Evolutionary conservation across 2,329 filamentous ascomycete genomes (phyloP).

Genomic region (Monosporascus sp.): DNA sequence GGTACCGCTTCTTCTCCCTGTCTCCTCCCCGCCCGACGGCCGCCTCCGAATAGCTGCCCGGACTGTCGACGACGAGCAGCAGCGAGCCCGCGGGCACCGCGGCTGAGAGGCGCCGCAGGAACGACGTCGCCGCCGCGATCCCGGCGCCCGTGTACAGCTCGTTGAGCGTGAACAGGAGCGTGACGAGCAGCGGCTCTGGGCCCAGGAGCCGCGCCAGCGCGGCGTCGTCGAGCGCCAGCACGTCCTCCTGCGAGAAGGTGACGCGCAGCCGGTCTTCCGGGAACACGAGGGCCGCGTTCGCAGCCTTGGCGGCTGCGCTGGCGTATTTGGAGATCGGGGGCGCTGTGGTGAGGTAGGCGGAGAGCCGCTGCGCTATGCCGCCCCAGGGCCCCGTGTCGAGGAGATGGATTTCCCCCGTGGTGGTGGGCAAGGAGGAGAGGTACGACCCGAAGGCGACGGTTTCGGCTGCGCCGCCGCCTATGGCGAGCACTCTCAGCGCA

Average conservation of each 20-base stretch:
- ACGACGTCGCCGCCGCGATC: slow-evolving; percentile 64
- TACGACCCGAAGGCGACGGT: slow-evolving; percentile 49
- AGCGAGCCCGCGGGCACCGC: slow-evolving; percentile 53
- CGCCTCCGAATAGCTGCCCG: slow-evolving; percentile 86
- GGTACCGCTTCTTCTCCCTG: slow-evolving; percentile 60
- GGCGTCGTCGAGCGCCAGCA: slow-evolving; percentile 35
- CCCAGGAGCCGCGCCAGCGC: slow-evolving; percentile 27
- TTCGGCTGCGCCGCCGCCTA: slow-evolving; percentile 58
- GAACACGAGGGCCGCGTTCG: slow-evolving; percentile 39
- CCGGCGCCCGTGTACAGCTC: slow-evolving; percentile 82
- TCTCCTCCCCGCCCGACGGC: slow-evolving; percentile 53
- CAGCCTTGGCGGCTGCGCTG: slow-evolving; percentile 37
- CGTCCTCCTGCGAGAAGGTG: slow-evolving; percentile 43
- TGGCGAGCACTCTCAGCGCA: slow-evolving; percentile 36
- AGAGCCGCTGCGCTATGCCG: slow-evolving; percentile 53
- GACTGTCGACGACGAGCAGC: slow-evolving; percentile 84
- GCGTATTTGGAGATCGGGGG: slow-evolving; percentile 48
- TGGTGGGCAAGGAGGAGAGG: slow-evolving; percentile 22
- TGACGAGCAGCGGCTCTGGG: slow-evolving; percentile 52
- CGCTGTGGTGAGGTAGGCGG: slow-evolving; percentile 47
- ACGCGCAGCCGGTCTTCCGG: slow-evolving; percentile 30
- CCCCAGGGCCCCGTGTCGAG: slow-evolving; percentile 81
- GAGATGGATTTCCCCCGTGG: slow-evolving; percentile 45
- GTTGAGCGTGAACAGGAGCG: slow-evolving; percentile 90
- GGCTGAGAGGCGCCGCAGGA: slow-evolving; percentile 66